Evolutionary conservation across 2,329 filamentous ascomycete genomes (phyloP).

Genomic region (Fusarium brevicatenulatum): DNA sequence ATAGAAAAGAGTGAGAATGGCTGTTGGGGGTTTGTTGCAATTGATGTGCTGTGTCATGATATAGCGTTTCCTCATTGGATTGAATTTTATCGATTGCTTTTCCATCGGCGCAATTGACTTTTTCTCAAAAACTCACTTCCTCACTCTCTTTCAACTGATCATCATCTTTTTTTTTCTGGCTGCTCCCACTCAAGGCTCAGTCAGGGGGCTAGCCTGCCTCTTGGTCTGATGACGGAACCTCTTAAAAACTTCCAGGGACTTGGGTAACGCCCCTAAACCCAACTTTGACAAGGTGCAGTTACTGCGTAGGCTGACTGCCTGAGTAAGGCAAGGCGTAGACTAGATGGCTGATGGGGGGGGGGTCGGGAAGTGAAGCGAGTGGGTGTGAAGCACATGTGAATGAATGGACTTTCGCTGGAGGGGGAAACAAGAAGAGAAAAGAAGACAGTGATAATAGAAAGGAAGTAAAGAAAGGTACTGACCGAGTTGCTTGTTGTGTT

Average conservation of each 20-base stretch:
- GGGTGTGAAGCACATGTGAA: slow-evolving; percentile 21
- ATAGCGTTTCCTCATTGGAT: slow-evolving; percentile 2
- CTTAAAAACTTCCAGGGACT: slow-evolving; percentile 21
- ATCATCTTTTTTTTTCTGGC: not conserved
- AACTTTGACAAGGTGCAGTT: slow-evolving; percentile 15
- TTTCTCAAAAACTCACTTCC: not conserved
- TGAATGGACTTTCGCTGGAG: not conserved
- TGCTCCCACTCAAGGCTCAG: not conserved
- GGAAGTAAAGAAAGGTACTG: not conserved
- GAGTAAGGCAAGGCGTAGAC: slow-evolving; percentile 20
- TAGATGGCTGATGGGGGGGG: not conserved
- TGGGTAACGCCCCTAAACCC: slow-evolving; percentile 9
- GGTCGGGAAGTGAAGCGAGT: slow-evolving; percentile 18
- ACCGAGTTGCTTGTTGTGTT: slow-evolving; percentile 15
- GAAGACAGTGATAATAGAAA: not conserved
- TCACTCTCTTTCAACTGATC: not conserved
- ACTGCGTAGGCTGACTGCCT: not conserved
- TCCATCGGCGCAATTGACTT: slow-evolving; percentile 4
- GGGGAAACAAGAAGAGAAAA: not conserved
- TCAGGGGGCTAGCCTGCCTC: not conserved
- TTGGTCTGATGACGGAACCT: slow-evolving; percentile 34
- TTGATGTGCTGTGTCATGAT: not conserved
- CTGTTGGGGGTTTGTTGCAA: not conserved
- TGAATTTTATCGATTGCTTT: not conserved
- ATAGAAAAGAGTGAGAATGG: not conserved